Percentiles rank a stretch among this genome's conserved stretches.
phyloP scores from a whole-genome alignment of 192 early-diverging fungal genomes.

The Pilaira anomala region DNA sequence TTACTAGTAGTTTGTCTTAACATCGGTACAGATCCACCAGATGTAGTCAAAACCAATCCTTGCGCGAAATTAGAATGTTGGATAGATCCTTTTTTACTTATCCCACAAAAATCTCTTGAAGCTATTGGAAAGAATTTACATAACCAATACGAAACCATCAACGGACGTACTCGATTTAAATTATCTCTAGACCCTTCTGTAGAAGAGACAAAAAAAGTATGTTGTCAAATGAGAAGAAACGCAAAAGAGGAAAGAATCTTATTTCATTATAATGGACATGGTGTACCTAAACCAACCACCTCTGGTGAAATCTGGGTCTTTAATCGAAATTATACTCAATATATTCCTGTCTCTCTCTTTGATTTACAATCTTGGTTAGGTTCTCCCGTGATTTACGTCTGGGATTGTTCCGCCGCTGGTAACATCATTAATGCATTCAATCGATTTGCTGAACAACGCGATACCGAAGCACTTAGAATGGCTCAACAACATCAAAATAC shows the following conservation, averaged over 20 bases:
- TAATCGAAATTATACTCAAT: conserved; percentile 97
- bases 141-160: conserved; percentile 89
- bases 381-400: conserved; percentile 94
- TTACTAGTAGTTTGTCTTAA: conserved; percentile 90
- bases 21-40: conserved; percentile 94
- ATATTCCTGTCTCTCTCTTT: conserved; percentile 90
- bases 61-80: conserved; percentile 93
- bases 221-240: conserved; percentile 71
- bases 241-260: conserved; percentile 93
- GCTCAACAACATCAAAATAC: conserved; percentile 44
- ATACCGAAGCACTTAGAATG: conserved; percentile 59
- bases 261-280: conserved; percentile 99
- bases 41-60: conserved; percentile 81
- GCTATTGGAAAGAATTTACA: conserved; percentile 89
- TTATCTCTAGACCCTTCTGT: conserved; percentile 85
- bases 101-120: conserved; percentile 78
- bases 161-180: conserved; percentile 80
- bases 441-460: conserved; percentile 81
- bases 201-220: conserved; percentile 91
- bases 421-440: conserved; percentile 89
- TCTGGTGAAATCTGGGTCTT: conserved; percentile 99
- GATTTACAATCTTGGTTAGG: conserved; percentile 95
- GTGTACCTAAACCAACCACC: conserved; percentile 90
- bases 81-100: conserved; percentile 84
- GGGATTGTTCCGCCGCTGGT: conserved; percentile 93